Evolutionary conservation across 495 filamentous ascomycete genomes (phyloP).

Genomic region (Daldinia caldariorum): DNA sequence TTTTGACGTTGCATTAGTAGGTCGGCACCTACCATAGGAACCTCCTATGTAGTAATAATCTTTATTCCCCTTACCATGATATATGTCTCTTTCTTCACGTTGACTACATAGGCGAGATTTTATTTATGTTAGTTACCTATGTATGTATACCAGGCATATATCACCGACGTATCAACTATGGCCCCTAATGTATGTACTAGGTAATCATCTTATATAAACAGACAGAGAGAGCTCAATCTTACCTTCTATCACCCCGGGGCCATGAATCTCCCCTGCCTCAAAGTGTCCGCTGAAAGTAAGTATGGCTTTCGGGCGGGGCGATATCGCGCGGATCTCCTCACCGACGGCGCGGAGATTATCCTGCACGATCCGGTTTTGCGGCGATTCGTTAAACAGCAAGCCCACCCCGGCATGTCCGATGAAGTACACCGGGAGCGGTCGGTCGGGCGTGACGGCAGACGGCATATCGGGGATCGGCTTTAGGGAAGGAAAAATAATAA

Average conservation of each 20-base stretch:
- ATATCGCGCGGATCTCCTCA: conserved; percentile 29
- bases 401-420: conserved; percentile 37
- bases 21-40: too few relatives aligned
- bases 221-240: conserved; percentile 9
- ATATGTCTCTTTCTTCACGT: conserved; percentile 36
- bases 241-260: conserved; percentile 37
- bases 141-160: neutral
- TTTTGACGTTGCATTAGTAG: neutral
- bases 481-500: neutral
- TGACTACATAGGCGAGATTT: conserved; percentile 16
- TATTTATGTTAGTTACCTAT: conserved; percentile 2
- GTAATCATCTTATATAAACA: neutral
- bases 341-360: conserved; percentile 35
- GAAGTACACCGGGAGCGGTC: conserved; percentile 34
- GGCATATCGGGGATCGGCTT: conserved; percentile 16
- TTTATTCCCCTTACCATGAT: conserved; percentile 28
- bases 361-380: conserved; percentile 29
- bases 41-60: too few relatives aligned
- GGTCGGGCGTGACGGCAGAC: conserved; percentile 14
- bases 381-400: conserved; percentile 31
- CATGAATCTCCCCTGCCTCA: conserved; percentile 35
- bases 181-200: too few relatives aligned
- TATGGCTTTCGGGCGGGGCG: conserved; percentile 34
- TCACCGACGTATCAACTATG: too few relatives aligned
- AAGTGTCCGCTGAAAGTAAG: conserved; percentile 38